A percentile compares a stretch with the other conserved stretches of the same genome.
These are phyloP conservation scores for Thermothielavioides terrestris DNA, from an alignment of 495 filamentous ascomycete species.

Conservation along the genomic window DNA sequence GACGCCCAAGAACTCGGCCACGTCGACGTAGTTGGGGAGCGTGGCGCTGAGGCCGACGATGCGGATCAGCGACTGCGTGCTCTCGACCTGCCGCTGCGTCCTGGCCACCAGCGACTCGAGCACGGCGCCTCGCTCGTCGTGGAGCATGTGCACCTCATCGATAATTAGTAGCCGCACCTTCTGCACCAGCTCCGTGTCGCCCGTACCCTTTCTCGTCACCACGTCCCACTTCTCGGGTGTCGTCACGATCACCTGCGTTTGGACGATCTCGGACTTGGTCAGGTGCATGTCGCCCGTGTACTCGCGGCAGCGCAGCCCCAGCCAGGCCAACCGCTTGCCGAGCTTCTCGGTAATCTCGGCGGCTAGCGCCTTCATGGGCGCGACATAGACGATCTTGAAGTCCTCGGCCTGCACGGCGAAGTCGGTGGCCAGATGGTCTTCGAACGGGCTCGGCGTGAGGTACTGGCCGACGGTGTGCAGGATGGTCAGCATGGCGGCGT, in stretches of 20 bases:
- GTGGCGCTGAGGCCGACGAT: slow-evolving; percentile 94
- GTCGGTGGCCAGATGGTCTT: slow-evolving; percentile 62
- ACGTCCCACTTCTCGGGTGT: slow-evolving; percentile 99
- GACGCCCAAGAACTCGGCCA: slow-evolving; percentile 92
- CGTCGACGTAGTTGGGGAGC: slow-evolving; percentile 90
- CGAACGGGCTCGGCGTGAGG: slow-evolving; percentile 63
- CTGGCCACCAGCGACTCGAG: slow-evolving; percentile 90
- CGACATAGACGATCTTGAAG: slow-evolving; percentile 98
- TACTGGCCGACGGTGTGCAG: slow-evolving; percentile 84
- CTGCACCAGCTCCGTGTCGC: slow-evolving; percentile 94
- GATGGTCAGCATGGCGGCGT: slow-evolving; percentile 94
- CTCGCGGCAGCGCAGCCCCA: slow-evolving; percentile 82
- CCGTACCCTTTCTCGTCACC: slow-evolving; percentile 90
- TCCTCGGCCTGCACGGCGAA: slow-evolving; percentile 73
- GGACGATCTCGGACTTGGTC: slow-evolving; percentile 89
- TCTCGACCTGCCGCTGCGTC: slow-evolving; percentile 93
- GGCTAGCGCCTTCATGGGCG: slow-evolving; percentile 95
- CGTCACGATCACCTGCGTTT: slow-evolving; percentile 96
- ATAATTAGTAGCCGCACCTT: slow-evolving; percentile 96
- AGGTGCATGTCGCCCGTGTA: slow-evolving; percentile 98
- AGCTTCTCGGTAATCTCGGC: slow-evolving; percentile 95
- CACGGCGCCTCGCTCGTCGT: slow-evolving; percentile 93
- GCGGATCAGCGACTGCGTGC: slow-evolving; percentile 92
- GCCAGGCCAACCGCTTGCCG: slow-evolving; percentile 85
- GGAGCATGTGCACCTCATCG: slow-evolving; percentile 99